These are phyloP conservation scores for Candida cerambycidarum DNA, from an alignment of 805 yeast genomes.

Conservation along the genomic window DNA sequence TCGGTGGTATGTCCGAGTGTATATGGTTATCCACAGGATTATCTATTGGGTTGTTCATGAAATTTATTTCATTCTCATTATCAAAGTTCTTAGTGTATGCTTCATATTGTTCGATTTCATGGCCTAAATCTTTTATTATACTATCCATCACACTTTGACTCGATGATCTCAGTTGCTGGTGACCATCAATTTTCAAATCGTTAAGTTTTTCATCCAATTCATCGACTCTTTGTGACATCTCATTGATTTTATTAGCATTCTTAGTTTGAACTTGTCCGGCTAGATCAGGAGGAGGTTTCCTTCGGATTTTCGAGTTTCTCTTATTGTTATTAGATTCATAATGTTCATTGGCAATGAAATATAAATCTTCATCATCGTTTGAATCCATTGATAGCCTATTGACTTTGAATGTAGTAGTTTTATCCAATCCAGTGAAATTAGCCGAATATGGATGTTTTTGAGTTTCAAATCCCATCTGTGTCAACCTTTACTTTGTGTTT, in stretches of 20 bases:
- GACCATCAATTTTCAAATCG: not conserved
- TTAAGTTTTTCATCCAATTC: not conserved
- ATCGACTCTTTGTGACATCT: slow-evolving; percentile 1
- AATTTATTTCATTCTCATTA: not conserved
- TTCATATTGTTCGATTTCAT: slow-evolving; percentile 6
- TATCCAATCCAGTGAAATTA: slow-evolving; percentile 6
- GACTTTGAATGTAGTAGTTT: slow-evolving; percentile 3
- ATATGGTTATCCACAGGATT: slow-evolving; percentile 1
- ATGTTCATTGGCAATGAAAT: not conserved
- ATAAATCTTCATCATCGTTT: slow-evolving; percentile 3
- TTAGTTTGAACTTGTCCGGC: slow-evolving; percentile 3
- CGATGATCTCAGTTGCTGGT: not conserved
- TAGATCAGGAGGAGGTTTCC: slow-evolving; percentile 13
- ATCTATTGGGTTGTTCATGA: slow-evolving; percentile 1
- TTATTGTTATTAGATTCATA: not conserved
- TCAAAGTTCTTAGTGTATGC: not conserved
- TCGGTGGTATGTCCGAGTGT: not conserved
- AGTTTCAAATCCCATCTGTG: not conserved
- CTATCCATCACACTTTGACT: slow-evolving; percentile 3
- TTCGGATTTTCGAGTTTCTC: not conserved
- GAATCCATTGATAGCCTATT: slow-evolving; percentile 4
- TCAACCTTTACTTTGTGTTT: not conserved
- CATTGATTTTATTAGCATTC: slow-evolving; percentile 5
- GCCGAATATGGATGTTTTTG: slow-evolving; percentile 2
- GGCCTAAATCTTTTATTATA: slow-evolving; percentile 2